These are phyloP conservation scores for Ceratocystis papillata DNA, from an alignment of 2,329 filamentous ascomycete species.

Conservation along the genomic window DNA sequence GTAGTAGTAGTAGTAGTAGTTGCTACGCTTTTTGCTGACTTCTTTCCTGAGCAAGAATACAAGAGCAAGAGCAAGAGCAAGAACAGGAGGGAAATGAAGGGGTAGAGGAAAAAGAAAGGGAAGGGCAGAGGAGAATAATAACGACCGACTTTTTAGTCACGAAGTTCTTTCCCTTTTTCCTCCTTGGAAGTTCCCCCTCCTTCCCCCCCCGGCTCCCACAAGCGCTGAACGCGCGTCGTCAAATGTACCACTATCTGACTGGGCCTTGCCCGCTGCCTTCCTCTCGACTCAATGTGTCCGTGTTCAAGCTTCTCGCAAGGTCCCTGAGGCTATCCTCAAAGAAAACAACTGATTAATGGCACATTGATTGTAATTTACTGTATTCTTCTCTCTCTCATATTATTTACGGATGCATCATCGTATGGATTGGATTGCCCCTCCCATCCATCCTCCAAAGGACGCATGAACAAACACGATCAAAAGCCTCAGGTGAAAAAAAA, in stretches of 20 bases:
- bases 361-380: not conserved
- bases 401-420: no score
- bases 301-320: not conserved
- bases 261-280: no score
- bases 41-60: not conserved
- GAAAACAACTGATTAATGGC: no score
- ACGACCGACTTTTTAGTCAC: slow-evolving; percentile 2
- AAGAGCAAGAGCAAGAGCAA: not conserved
- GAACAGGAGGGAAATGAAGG: not conserved
- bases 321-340: not conserved
- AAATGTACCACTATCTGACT: not conserved
- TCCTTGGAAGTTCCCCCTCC: not conserved
- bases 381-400: not conserved
- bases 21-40: not conserved
- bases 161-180: slow-evolving; percentile 15
- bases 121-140: slow-evolving; percentile 17
- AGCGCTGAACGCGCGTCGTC: slow-evolving; percentile 8
- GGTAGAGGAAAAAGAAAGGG: slow-evolving; percentile 11
- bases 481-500: not conserved
- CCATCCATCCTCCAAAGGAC: no score
- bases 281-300: not conserved
- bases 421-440: no score
- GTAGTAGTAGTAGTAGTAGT: not conserved
- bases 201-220: not conserved
- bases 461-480: no score